phyloP scores from a whole-genome alignment of 352 stramenopile species.

The Thraustochytrium striatum region DNA sequence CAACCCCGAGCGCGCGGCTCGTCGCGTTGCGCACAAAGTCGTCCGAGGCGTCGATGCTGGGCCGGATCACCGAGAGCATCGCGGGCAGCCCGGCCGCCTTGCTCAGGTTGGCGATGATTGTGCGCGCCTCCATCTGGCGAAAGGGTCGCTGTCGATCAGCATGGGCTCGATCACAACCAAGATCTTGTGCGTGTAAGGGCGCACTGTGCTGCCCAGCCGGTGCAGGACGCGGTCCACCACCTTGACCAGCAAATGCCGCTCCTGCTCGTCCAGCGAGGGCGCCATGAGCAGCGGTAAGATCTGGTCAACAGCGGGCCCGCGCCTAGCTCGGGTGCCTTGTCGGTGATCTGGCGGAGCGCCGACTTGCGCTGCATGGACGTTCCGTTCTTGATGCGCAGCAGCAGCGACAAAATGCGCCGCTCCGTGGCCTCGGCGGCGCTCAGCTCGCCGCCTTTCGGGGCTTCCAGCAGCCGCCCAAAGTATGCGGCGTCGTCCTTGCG shows the following conservation, averaged over 20 bases:
- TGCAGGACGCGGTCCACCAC: constrained; percentile 98
- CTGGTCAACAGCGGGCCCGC: constrained; percentile 95
- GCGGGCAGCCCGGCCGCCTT: constrained; percentile 96
- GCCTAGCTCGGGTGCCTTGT: constrained; percentile 93
- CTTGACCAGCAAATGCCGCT: constrained; percentile 98
- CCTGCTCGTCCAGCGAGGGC: constrained; percentile 96
- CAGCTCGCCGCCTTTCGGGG: constrained; percentile 65
- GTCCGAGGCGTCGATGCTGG: constrained; percentile 97
- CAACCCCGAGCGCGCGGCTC: constrained; percentile 93
- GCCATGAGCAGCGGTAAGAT: constrained; percentile 98
- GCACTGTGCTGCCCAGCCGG: constrained; percentile 96
- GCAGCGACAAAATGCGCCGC: constrained; percentile 92
- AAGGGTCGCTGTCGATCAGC: constrained; percentile 99
- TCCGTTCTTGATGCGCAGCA: constrained; percentile 99
- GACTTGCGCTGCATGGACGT: constrained; percentile 87
- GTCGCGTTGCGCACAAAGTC: constrained; percentile 99
- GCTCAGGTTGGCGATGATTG: constrained; percentile 98
- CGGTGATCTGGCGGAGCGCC: constrained; percentile 78
- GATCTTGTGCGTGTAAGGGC: constrained; percentile 98
- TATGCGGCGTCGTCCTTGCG: constrained; percentile 33
- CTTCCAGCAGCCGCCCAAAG: constrained; percentile 59
- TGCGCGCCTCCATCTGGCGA: constrained; percentile 94
- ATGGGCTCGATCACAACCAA: constrained; percentile 97
- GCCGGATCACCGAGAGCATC: constrained; percentile 99
- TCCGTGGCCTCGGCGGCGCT: constrained; percentile 87